These are phyloP conservation scores for Emergomyces orientalis DNA, from an alignment of 2,329 filamentous ascomycete species.

Conservation along the genomic window DNA sequence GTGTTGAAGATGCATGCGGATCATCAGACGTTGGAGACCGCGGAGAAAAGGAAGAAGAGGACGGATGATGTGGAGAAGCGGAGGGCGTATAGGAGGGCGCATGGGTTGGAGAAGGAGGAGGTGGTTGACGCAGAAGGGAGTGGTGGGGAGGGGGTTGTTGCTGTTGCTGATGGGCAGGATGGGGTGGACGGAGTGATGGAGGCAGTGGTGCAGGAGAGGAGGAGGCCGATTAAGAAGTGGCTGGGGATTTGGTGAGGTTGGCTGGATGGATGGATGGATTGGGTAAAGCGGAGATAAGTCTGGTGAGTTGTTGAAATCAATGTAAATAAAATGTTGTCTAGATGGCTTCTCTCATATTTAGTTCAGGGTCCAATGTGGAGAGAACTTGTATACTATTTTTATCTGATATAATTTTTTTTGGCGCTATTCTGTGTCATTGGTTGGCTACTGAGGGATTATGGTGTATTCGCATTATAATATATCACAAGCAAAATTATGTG, in stretches of 20 bases:
- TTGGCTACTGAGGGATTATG: too few species aligned
- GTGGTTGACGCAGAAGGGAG: slow-evolving; percentile 28
- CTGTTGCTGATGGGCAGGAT: slow-evolving; percentile 20
- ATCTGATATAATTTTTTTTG: background rate
- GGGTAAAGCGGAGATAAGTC: too few species aligned
- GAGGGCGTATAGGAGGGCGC: slow-evolving; percentile 71
- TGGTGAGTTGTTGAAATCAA: too few species aligned
- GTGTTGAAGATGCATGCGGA: slow-evolving; percentile 69
- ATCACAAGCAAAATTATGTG: too few species aligned
- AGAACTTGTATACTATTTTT: background rate
- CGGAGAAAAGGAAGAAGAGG: slow-evolving; percentile 61
- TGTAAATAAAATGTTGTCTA: background rate
- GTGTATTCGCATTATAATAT: background rate
- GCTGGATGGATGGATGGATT: slow-evolving; percentile 12
- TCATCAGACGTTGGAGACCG: slow-evolving; percentile 58
- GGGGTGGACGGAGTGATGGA: slow-evolving; percentile 11
- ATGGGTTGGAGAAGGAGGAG: slow-evolving; percentile 58
- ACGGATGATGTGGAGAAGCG: slow-evolving; percentile 85
- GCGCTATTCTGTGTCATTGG: too few species aligned
- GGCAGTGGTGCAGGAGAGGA: slow-evolving; percentile 36
- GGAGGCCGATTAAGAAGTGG: slow-evolving; percentile 63
- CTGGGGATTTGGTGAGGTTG: slow-evolving; percentile 62
- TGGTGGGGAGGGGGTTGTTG: slow-evolving; percentile 23
- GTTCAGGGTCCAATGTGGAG: background rate
- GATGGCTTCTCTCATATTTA: background rate